Evolutionary conservation across 2,329 filamentous ascomycete species (phyloP), one percentile per base, ranked within the genome.

Genomic region (Colletotrichum spinosum): DNA sequence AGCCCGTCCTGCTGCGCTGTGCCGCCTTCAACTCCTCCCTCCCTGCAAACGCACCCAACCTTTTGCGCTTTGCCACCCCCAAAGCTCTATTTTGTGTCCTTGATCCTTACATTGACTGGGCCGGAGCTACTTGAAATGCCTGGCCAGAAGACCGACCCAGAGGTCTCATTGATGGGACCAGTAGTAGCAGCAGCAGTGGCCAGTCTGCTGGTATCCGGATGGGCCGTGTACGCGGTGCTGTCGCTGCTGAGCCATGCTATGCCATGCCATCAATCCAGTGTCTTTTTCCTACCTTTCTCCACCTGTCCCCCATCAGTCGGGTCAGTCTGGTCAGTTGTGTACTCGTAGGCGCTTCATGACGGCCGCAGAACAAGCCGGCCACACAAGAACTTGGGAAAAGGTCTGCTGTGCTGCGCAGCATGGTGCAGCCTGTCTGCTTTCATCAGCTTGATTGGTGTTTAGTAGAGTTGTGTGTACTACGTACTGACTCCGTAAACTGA

Each of bases 271-370:
- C 55, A 50, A 25, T 25, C 25, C 25, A 25, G 25, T 25, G 49
- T 44, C 41, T 46, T 57, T 60, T 52, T 49, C 48, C 52, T 25
- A 25, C 25, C 25, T 25, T 45, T 48, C 44, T 33, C 54, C 64
- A 55, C 54, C 34, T 11, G 46, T 54, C 60, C 53, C 54, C 44
- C 55, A 60, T 50, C 64, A 60, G 55, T 67, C 54, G 60, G 39
- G 35, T 25, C 25, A 25, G 25, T 25, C 25, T 25, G 25, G 25
- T 25, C 25, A 25, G 25, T 25, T 25, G 25, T 25, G 25, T 25
- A 25, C 44, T 25, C 65, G 50, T 65, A 67, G 54, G 54, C 64
- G 64, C 49, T 64, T 42, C 37, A 44, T 41, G 46, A 42, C 60
- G 54, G 60, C 49, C 60, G 39, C 49, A 48, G 48, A 49, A n/a